Base-by-base conservation (phyloP, 495 filamentous ascomycete genomes). In the Penicillium cosmopolitanum region DNA sequence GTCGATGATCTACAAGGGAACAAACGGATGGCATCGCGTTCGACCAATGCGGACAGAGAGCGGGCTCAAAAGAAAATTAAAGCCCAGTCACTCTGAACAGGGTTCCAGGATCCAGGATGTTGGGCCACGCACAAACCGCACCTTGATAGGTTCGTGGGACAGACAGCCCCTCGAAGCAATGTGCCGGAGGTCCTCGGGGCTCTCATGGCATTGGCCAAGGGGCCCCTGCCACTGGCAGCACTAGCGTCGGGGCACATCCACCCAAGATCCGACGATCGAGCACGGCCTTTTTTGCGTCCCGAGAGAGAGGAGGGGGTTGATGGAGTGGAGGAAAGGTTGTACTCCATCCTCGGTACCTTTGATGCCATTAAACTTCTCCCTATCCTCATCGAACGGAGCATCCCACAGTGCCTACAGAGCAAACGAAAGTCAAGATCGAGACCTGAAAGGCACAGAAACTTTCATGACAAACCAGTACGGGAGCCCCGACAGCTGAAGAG, bases 211-310 rank as follows among this genome's bases (percentile, higher is more conserved):
- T 65, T 70, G 62, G 67, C 46, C 34, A 40, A 46, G 43, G n/a
- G 63, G 59, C 36, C 48, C 60, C 53, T 63, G 58, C 61, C 19
- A 48, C 21, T 12, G 23, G 18, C 31, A 9, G 19, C 51, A 56
- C 62, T 67, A 65, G 65, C 53, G 52, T 42, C 67, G 65, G 67
- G 65, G 59, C 62, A 67, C 60, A 56, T 62, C 36, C 12, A 28
- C 15, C 38, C 51, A 36, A 70, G 67, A 70, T 70, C 67, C 67
- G 67, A 28, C 31, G 64, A 66, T 70, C 67, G 60, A 64, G 44
- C 36, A 58, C 44, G 44, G 25, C 42, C 33, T 48, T 48, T 48
- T 48, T 48, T 12, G 46, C 21, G 46, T 48, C 46, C 46, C 46
- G 46, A 44, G 42, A 15, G 16, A 15, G 15, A 44, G 16, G 42